phyloP scores from a whole-genome alignment of 2,329 filamentous ascomycete genomes.

The Fusarium incarnatum region DNA sequence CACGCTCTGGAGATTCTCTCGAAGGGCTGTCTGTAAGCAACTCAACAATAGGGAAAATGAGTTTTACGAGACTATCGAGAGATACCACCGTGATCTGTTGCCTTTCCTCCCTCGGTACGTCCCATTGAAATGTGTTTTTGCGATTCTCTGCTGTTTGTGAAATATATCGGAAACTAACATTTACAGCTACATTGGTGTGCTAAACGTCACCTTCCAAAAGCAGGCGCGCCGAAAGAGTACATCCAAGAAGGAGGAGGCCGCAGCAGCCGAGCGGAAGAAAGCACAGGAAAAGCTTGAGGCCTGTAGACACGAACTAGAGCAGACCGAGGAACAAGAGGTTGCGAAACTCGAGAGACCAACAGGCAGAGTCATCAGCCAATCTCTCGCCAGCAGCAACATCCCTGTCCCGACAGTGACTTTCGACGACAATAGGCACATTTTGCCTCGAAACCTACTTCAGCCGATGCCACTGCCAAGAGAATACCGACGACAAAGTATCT shows the following conservation, averaged over 20 bases:
- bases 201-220: constrained; percentile 96
- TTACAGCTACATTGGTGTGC: constrained; percentile 91
- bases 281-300: constrained; percentile 47
- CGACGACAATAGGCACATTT: constrained; percentile 92
- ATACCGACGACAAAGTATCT: constrained; percentile 51
- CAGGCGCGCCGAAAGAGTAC: constrained; percentile 74
- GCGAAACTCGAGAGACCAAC: constrained; percentile 31
- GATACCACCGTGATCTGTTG: constrained; percentile 87
- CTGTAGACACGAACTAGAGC: constrained; percentile 35
- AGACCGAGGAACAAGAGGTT: constrained; percentile 22
- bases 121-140: constrained; percentile 16
- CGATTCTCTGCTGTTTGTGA: background rate
- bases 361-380: constrained; percentile 73
- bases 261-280: constrained; percentile 53
- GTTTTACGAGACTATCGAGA: constrained; percentile 97
- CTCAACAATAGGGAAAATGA: constrained; percentile 98
- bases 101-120: constrained; percentile 87
- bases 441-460: constrained; percentile 84
- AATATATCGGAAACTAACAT: constrained; percentile 18
- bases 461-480: constrained; percentile 59
- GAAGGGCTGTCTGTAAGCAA: constrained; percentile 96
- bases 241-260: constrained; percentile 62
- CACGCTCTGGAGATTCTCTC: constrained; percentile 94
- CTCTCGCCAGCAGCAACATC: constrained; percentile 72
- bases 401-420: constrained; percentile 91